These are phyloP conservation scores for Verticillium dahliae DNA, from an alignment of 2,329 filamentous ascomycete genomes.

Conservation along the genomic window DNA sequence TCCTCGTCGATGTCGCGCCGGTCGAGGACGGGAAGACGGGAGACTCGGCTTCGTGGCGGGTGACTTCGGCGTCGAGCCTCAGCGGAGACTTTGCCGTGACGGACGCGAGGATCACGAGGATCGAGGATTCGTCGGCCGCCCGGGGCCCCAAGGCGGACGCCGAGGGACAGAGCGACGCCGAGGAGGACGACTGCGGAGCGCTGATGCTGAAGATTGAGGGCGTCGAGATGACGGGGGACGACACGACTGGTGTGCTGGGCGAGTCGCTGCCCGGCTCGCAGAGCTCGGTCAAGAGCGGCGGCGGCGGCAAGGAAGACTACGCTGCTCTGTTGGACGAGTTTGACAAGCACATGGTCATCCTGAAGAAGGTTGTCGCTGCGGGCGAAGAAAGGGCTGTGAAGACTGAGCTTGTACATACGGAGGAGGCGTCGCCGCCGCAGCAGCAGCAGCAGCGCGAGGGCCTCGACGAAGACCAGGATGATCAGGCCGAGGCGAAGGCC, in stretches of 20 bases:
- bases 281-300: conserved; percentile 20
- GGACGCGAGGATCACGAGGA: conserved; percentile 35
- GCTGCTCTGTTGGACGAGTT: conserved; percentile 49
- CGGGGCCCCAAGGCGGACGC: conserved; percentile 17
- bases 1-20: conserved; percentile 49
- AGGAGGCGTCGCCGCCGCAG: background rate
- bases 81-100: conserved; percentile 65
- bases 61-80: conserved; percentile 66
- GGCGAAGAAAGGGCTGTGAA: conserved; percentile 22
- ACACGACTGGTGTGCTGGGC: conserved; percentile 15
- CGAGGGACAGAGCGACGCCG: conserved; percentile 20
- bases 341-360: conserved; percentile 46
- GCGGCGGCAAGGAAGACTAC: conserved; percentile 38
- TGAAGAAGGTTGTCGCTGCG: conserved; percentile 49
- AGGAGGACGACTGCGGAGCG: conserved; percentile 24
- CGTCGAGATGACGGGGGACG: conserved; percentile 23
- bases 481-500: background rate
- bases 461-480: background rate
- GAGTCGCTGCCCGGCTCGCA: conserved; percentile 13
- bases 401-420: background rate
- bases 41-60: conserved; percentile 32
- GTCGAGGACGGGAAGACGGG: conserved; percentile 18
- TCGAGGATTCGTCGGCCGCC: conserved; percentile 21
- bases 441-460: background rate
- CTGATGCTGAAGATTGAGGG: conserved; percentile 61